Evolutionary conservation across 768 basidiomycete genomes (phyloP), one percentile per base, ranked within the genome.

Genomic region (Lactarius vividus): DNA sequence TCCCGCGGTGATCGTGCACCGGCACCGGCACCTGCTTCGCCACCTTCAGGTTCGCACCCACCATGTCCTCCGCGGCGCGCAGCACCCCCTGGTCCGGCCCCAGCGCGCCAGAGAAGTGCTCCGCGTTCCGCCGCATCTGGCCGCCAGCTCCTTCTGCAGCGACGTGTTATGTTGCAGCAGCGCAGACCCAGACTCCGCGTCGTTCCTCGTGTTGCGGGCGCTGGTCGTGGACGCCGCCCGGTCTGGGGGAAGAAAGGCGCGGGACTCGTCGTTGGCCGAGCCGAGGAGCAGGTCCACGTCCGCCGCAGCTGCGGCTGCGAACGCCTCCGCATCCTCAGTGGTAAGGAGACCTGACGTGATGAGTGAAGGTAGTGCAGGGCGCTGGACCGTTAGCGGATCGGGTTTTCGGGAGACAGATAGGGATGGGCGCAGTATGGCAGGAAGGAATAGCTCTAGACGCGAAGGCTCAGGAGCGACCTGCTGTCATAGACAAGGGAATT

Each of bases 21-120:
- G 8, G 33, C 33, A 33, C 8, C 33, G 8, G 33, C 33, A 33
- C 9, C 9, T 33, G 33, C 33, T 33, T 33, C 33, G 33, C 33
- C 9, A 33, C 33, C 33, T 33, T 33, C 9, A 9, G 2, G 33
- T 33, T 33, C 0, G 93, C 88, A 70, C 96, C 96, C 28, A 33
- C 9, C 8, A 10, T 9, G 84, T 81, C 71, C 90, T 91, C 57
- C 97, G 84, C 33, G 33, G 33, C 33, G 33, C 33, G 33, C 33
- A 33, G 33, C 33, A 9, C 8, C 33, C 33, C 33, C 8, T 33
- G 33, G 33, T 10, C 33, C 8, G 33, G 8, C 33, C 8, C 9
- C 73, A 75, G 70, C 80, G 78, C 4, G 79, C 76, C 6, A 71
- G 33, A 33, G 8, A 33, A 33, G 33, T 33, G 33, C 33, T 33